Evolutionary conservation across 73 alveolate genomes (phyloP).

Genomic region (Strombidium stylifer): DNA sequence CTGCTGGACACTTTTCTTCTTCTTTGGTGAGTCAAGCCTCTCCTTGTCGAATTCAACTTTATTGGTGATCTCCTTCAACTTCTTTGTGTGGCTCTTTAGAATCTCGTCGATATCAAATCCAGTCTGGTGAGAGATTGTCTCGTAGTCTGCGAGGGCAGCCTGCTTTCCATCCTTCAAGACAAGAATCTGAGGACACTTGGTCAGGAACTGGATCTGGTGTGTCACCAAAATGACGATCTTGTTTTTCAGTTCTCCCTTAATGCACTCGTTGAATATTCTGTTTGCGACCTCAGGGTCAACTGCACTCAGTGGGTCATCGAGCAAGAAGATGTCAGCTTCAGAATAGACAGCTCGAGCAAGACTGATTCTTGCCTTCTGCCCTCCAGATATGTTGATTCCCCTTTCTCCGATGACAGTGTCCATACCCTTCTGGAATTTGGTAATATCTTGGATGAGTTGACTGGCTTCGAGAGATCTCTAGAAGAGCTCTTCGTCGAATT

Average conservation of each 20-base stretch:
- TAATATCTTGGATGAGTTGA: slow-evolving; percentile 80
- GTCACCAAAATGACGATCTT: slow-evolving; percentile 75
- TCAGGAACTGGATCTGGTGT: slow-evolving; percentile 54
- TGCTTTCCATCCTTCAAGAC: slow-evolving; percentile 42
- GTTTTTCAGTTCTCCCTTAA: slow-evolving; percentile 73
- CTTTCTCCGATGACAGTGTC: slow-evolving; percentile 96
- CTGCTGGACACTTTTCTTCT: no score
- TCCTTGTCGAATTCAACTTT: no score
- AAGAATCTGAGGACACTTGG: slow-evolving; percentile 18
- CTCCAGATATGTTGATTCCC: slow-evolving; percentile 96
- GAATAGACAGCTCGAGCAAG: slow-evolving; percentile 97
- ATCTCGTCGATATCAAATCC: not conserved
- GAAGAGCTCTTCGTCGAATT: slow-evolving; percentile 71
- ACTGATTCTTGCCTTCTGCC: slow-evolving; percentile 95
- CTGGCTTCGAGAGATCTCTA: slow-evolving; percentile 68
- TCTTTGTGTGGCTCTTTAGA: not conserved
- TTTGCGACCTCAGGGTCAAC: slow-evolving; percentile 96
- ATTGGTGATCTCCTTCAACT: no score
- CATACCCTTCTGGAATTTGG: slow-evolving; percentile 87
- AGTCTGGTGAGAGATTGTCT: not conserved
- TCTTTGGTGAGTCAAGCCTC: no score
- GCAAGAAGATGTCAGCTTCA: slow-evolving; percentile 69
- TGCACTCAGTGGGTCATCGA: slow-evolving; percentile 94
- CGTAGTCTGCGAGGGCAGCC: not conserved
- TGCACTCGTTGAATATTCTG: slow-evolving; percentile 83